A percentile compares a stretch with the other conserved stretches of the same genome.
Conservation (phyloP, 345 rosid species). For the Populus davidiana region DNA sequence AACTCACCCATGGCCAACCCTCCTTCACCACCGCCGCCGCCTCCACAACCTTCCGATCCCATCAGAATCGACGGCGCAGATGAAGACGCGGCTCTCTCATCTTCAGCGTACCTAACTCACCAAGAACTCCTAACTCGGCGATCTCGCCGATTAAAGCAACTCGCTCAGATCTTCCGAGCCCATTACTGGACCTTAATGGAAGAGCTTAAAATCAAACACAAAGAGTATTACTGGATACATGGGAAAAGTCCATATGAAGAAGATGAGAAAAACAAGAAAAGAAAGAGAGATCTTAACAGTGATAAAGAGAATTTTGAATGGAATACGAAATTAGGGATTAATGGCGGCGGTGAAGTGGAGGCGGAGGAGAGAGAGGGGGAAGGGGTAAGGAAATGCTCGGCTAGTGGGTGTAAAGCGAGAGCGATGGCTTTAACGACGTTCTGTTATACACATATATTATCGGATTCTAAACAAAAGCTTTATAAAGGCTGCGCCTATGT, state of each 20-base stretch:
- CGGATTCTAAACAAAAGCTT: constrained; percentile 40
- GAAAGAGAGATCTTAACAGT: not conserved
- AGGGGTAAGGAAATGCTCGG: constrained; percentile 22
- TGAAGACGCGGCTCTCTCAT: constrained; percentile 7
- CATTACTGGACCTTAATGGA: constrained; percentile 71
- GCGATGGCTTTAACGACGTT: constrained; percentile 44
- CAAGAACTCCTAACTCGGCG: constrained; percentile 39
- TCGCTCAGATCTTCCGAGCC: constrained; percentile 31
- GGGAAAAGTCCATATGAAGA: constrained; percentile 59
- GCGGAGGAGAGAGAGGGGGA: constrained; percentile 11
- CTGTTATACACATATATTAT: constrained; percentile 38
- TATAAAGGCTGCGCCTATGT: constrained; percentile 36
- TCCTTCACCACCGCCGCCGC: not conserved
- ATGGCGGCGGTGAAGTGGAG: not conserved
- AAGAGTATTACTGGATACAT: constrained; percentile 55
- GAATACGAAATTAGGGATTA: constrained; percentile 3
- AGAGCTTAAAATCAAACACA: constrained; percentile 50
- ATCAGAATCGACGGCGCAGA: not conserved
- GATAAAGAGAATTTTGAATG: not conserved
- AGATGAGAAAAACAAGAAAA: constrained; percentile 17
- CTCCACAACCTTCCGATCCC: not conserved
- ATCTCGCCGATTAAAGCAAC: constrained; percentile 31
- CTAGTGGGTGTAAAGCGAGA: constrained; percentile 33
- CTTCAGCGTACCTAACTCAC: constrained; percentile 25
- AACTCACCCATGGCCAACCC: not conserved